These are phyloP conservation scores for Aquilaria sinensis DNA, from an alignment of 345 rosid species.

Conservation along the genomic window DNA sequence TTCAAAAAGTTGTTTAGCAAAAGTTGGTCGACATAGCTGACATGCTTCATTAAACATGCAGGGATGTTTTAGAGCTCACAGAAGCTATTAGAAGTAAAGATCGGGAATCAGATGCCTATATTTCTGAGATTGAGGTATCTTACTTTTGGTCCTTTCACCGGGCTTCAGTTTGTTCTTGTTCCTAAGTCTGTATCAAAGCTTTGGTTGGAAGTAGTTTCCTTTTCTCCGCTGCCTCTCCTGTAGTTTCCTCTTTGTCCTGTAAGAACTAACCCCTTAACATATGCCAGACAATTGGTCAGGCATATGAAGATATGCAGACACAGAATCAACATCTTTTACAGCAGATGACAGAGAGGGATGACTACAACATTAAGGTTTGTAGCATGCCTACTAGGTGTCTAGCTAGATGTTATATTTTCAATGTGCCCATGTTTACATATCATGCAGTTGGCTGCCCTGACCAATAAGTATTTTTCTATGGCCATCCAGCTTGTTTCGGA, in stretches of 20 bases:
- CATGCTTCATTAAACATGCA: slow-evolving; percentile 18
- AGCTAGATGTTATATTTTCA: background rate
- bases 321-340: slow-evolving; percentile 86
- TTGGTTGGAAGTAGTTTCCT: background rate
- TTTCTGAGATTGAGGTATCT: slow-evolving; percentile 86
- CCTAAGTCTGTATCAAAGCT: slow-evolving; percentile 5
- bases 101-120: slow-evolving; percentile 75
- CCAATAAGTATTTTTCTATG: slow-evolving; percentile 9
- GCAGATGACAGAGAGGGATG: slow-evolving; percentile 86
- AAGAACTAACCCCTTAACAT: slow-evolving; percentile 9
- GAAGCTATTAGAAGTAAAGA: slow-evolving; percentile 86
- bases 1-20: too few relatives aligned
- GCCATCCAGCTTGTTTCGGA: slow-evolving; percentile 89
- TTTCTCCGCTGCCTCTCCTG: background rate
- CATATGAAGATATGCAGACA: slow-evolving; percentile 93
- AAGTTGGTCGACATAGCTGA: too few relatives aligned
- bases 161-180: slow-evolving; percentile 8
- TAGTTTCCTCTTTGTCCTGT: background rate
- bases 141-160: slow-evolving; percentile 1
- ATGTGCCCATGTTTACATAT: slow-evolving; percentile 1
- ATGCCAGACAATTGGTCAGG: slow-evolving; percentile 87
- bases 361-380: slow-evolving; percentile 86
- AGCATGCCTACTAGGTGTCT: background rate
- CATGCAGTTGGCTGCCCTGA: slow-evolving; percentile 13
- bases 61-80: slow-evolving; percentile 68